phyloP scores from a whole-genome alignment of 2,329 filamentous ascomycete species.

The Hypoxylon sp. region DNA sequence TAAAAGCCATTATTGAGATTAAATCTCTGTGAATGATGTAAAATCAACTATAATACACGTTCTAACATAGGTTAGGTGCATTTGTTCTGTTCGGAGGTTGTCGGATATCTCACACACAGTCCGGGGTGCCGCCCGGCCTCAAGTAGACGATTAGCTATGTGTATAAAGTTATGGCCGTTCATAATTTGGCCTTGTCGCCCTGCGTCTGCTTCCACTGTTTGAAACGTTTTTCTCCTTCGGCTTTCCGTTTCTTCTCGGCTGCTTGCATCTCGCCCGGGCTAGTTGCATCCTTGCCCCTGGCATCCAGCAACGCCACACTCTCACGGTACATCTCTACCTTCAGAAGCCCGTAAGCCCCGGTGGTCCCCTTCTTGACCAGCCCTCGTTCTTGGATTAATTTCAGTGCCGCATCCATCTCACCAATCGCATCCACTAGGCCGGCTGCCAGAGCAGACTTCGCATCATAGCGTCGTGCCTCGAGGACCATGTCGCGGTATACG shows the following conservation, averaged over 20 bases:
- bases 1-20: background rate
- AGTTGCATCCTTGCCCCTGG: conserved; percentile 43
- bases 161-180: conserved; percentile 17
- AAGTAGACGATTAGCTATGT: background rate
- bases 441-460: conserved; percentile 74
- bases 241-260: conserved; percentile 65
- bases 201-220: conserved; percentile 63
- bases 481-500: conserved; percentile 74
- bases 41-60: background rate
- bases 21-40: background rate
- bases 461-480: conserved; percentile 80
- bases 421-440: conserved; percentile 76
- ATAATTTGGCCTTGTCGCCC: conserved; percentile 61
- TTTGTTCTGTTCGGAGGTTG: background rate
- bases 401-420: conserved; percentile 72
- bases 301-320: conserved; percentile 71
- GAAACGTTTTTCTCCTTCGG: conserved; percentile 63
- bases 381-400: conserved; percentile 71
- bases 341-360: conserved; percentile 77
- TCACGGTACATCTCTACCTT: conserved; percentile 84
- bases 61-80: background rate
- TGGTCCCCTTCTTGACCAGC: conserved; percentile 73
- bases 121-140: background rate
- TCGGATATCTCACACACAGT: too few relatives aligned
- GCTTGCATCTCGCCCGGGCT: conserved; percentile 60